A percentile compares a stretch with the other conserved stretches of the same genome.
Conservation (phyloP, 2,329 filamentous ascomycete species). For the Ceratocystis variospora region DNA sequence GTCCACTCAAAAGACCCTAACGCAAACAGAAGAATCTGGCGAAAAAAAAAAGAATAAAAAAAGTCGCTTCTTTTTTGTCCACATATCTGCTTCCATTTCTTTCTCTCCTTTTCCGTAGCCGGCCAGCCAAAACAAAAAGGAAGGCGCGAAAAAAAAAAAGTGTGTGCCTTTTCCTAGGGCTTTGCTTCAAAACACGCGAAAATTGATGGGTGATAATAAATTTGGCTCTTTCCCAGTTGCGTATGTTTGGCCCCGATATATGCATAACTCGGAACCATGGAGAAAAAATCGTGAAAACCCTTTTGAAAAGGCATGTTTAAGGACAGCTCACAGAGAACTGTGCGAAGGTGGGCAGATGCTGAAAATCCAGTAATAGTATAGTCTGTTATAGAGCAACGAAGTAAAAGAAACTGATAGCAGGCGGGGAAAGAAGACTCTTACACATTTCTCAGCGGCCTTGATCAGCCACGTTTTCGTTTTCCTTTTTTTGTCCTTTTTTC, state of each 20-base stretch:
- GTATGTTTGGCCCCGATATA: background rate
- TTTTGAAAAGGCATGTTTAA: background rate
- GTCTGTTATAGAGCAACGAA: background rate
- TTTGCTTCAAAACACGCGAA: background rate
- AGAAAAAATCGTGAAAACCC: background rate
- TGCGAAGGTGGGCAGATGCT: background rate
- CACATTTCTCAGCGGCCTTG: background rate
- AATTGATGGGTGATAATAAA: background rate
- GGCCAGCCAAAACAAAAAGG: background rate
- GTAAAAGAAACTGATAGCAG: background rate
- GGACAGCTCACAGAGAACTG: background rate
- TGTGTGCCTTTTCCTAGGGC: background rate
- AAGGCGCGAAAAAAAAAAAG: background rate
- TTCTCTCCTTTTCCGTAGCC: background rate
- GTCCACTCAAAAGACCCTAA: no score
- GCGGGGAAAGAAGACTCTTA: no score
- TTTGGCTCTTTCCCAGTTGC: background rate
- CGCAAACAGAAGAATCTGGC: background rate
- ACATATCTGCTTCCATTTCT: background rate
- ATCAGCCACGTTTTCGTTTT: background rate
- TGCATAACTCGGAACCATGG: background rate
- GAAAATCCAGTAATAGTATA: background rate
- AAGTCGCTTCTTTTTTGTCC: background rate
- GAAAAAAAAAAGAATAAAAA: background rate
- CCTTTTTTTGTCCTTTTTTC: no score